Conservation (phyloP, 495 filamentous ascomycete species). For the Neurospora sp. region DNA sequence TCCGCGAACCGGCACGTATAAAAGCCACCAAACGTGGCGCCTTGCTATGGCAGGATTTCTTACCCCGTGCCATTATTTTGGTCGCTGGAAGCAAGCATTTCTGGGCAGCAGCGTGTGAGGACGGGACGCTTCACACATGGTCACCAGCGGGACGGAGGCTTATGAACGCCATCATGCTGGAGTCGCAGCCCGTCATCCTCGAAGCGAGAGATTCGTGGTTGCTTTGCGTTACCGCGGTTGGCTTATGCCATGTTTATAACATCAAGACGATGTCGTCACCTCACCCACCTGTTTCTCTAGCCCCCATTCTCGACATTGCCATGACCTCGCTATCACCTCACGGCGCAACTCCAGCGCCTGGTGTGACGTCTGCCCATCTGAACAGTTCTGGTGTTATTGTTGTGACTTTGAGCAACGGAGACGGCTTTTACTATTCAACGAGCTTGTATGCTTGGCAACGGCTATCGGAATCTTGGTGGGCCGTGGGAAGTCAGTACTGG, state of each 20-base stretch:
- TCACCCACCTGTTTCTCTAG: constrained; percentile 84
- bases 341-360: constrained; percentile 61
- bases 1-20: constrained; percentile 73
- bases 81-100: constrained; percentile 82
- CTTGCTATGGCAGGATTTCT: constrained; percentile 83
- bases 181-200: constrained; percentile 87
- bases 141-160: constrained; percentile 86
- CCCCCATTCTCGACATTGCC: constrained; percentile 81
- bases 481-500: constrained; percentile 96
- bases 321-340: constrained; percentile 50
- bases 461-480: constrained; percentile 94
- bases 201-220: constrained; percentile 86
- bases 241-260: constrained; percentile 91
- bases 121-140: constrained; percentile 88
- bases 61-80: constrained; percentile 72
- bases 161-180: constrained; percentile 72
- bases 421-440: constrained; percentile 80
- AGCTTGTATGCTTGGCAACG: constrained; percentile 88
- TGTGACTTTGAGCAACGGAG: constrained; percentile 80
- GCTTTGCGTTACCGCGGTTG: constrained; percentile 77
- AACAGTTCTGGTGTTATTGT: constrained; percentile 79
- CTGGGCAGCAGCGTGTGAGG: constrained; percentile 89
- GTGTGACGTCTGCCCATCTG: constrained; percentile 79
- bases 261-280: constrained; percentile 72
- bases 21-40: constrained; percentile 75